Conservation (phyloP, 2,329 filamentous ascomycete genomes). For the Claviceps pusilla region DNA sequence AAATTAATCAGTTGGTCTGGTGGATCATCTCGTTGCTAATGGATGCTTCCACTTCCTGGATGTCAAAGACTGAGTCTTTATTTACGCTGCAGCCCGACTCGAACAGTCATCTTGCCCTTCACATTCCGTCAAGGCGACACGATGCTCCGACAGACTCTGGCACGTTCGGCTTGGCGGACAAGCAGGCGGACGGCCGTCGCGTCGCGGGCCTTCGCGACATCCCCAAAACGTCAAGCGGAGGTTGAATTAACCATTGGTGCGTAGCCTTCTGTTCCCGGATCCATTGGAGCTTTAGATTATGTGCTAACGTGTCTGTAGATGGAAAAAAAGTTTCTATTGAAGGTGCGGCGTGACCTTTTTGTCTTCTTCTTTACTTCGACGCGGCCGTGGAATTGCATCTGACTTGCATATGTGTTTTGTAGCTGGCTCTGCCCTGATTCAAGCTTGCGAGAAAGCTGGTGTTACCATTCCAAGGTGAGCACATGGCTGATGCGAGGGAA, state of each 20-base stretch:
- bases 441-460: constrained; percentile 97
- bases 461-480: constrained; percentile 64
- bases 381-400: constrained; percentile 15
- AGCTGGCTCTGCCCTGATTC: constrained; percentile 95
- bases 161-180: constrained; percentile 53
- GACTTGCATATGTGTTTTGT: constrained; percentile 19
- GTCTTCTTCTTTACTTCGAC: neutral
- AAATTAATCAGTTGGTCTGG: constrained; percentile 26
- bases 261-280: constrained; percentile 12
- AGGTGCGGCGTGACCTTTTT: constrained; percentile 42
- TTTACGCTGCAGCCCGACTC: constrained; percentile 18
- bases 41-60: constrained; percentile 19
- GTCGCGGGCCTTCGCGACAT: constrained; percentile 70
- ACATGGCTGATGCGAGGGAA: neutral
- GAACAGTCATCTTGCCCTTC: constrained; percentile 20
- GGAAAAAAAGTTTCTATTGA: constrained; percentile 97
- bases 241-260: constrained; percentile 91
- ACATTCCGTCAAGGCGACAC: constrained; percentile 42
- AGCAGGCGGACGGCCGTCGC: constrained; percentile 43
- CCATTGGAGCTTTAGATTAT: constrained; percentile 15
- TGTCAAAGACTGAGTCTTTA: constrained; percentile 27
- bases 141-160: constrained; percentile 55
- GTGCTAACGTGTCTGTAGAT: constrained; percentile 42
- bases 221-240: constrained; percentile 65
- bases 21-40: constrained; percentile 15